Evolutionary conservation across 352 stramenopile genomes (phyloP).

Genomic region (Achlya hypogyna): DNA sequence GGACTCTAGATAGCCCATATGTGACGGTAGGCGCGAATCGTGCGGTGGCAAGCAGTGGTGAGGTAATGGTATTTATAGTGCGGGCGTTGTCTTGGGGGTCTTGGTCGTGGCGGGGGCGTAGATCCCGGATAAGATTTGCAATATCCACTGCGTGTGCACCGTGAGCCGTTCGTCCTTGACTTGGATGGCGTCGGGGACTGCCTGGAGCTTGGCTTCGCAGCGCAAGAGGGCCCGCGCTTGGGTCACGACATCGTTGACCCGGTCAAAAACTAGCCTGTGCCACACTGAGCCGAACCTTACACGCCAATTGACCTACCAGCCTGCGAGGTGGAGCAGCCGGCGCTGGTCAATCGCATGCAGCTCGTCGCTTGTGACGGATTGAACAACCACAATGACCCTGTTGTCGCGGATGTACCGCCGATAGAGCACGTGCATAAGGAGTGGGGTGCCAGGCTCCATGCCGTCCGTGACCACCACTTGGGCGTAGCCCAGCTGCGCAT

Average conservation of each 20-base stretch:
- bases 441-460: neutral
- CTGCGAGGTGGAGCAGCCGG: neutral
- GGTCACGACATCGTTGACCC: neutral
- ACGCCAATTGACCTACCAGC: neutral
- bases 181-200: neutral
- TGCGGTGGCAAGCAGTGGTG: too few relatives aligned
- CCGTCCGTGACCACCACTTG: neutral
- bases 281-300: neutral
- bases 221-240: neutral
- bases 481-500: neutral
- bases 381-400: neutral
- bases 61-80: too few relatives aligned
- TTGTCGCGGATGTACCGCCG: neutral
- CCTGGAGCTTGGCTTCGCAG: conserved; percentile 1
- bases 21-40: too few relatives aligned
- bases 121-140: neutral
- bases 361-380: neutral
- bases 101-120: neutral
- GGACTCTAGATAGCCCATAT: too few relatives aligned
- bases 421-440: neutral
- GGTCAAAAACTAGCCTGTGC: neutral
- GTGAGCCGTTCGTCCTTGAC: neutral
- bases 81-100: neutral
- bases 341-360: neutral
- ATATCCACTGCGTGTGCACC: conserved; percentile 4